Conservation (phyloP, 192 early-diverging fungal genomes). For the Umbelopsis ramanniana region DNA sequence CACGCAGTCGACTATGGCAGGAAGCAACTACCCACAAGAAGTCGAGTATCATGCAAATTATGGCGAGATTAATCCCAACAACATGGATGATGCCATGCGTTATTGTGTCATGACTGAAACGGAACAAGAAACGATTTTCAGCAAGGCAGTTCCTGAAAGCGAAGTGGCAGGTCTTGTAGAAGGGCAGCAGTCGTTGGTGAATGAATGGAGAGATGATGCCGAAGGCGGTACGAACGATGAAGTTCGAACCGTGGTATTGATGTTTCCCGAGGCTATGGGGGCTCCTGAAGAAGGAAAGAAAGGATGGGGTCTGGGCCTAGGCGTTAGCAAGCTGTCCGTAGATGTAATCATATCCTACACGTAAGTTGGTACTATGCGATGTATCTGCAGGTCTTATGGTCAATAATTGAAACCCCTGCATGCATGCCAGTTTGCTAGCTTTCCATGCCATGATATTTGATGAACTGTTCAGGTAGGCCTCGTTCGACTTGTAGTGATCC, state of each 20-base stretch:
- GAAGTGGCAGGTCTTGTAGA: conserved; percentile 22
- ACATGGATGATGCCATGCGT: background rate
- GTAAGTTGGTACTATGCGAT: conserved; percentile 22
- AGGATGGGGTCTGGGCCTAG: background rate
- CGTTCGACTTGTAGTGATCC: background rate
- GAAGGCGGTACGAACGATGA: background rate
- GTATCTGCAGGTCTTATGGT: background rate
- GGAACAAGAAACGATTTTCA: conserved; percentile 3
- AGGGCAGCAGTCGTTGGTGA: conserved; percentile 3
- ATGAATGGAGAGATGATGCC: conserved; percentile 4
- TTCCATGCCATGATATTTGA: conserved; percentile 58
- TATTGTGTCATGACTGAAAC: conserved; percentile 25
- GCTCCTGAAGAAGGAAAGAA: conserved; percentile 1
- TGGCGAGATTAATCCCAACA: conserved; percentile 17
- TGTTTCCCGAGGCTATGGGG: background rate
- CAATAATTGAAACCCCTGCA: background rate
- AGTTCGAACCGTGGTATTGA: conserved; percentile 20
- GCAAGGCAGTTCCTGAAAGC: conserved; percentile 4
- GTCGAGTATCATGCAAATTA: conserved; percentile 14
- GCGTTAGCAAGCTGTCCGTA: background rate
- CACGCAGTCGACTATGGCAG: background rate
- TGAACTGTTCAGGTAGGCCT: conserved; percentile 42
- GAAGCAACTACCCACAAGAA: background rate
- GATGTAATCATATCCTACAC: conserved; percentile 31
- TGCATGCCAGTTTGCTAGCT: conserved; percentile 37